Evolutionary conservation across 306 rosid genomes (phyloP).

Genomic region (Dryas octopetala): DNA sequence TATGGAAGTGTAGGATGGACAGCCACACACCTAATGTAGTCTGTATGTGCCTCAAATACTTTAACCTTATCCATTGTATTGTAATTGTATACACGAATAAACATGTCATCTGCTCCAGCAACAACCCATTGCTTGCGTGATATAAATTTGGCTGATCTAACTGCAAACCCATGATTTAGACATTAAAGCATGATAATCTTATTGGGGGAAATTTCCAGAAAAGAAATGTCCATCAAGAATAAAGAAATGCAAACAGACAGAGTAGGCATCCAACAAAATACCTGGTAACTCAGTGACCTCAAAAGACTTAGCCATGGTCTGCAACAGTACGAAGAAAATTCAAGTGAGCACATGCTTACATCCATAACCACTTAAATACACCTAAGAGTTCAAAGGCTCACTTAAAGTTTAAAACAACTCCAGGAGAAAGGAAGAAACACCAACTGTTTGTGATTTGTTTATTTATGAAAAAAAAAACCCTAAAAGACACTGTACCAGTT

Average conservation of each 20-base stretch:
- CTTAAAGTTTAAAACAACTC: slow-evolving; percentile 3
- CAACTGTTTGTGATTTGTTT: background rate
- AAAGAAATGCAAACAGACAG: slow-evolving; percentile 25
- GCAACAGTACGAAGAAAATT: slow-evolving; percentile 37
- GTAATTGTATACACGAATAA: slow-evolving; percentile 94
- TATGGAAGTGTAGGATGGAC: slow-evolving; percentile 98
- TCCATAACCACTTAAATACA: slow-evolving; percentile 14
- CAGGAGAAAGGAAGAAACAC: background rate
- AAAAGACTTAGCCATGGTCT: slow-evolving; percentile 97
- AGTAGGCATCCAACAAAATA: slow-evolving; percentile 24
- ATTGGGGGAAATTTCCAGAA: slow-evolving; percentile 16
- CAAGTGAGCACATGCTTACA: slow-evolving; percentile 32
- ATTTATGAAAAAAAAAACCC: too few species aligned
- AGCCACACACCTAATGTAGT: slow-evolving; percentile 97
- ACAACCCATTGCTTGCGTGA: slow-evolving; percentile 99
- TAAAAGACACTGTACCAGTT: background rate
- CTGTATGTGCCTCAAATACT: slow-evolving; percentile 98
- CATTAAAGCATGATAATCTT: background rate
- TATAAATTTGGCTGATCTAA: slow-evolving; percentile 98
- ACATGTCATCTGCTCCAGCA: slow-evolving; percentile 99
- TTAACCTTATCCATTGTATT: slow-evolving; percentile 98
- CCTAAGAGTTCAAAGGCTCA: slow-evolving; percentile 20
- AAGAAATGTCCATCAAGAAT: slow-evolving; percentile 21
- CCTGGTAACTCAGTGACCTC: slow-evolving; percentile 99
- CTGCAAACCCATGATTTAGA: slow-evolving; percentile 50